Conservation (phyloP, 345 rosid species). For the Aethionema arabicum region DNA sequence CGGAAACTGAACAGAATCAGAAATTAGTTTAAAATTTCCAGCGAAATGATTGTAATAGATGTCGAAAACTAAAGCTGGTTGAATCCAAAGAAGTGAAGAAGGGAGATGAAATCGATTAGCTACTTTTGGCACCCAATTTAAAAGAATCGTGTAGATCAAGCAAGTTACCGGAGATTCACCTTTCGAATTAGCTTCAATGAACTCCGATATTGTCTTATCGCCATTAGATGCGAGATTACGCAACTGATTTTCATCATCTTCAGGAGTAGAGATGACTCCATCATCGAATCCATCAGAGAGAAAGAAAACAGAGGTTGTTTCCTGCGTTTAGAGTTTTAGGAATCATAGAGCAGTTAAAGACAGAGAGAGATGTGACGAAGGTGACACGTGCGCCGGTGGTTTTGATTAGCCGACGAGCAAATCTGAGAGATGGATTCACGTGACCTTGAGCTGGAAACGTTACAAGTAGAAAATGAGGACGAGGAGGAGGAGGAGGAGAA, state of each 20-base stretch:
- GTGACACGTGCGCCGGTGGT: constrained; percentile 51
- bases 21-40: constrained; percentile 34
- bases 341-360: constrained; percentile 39
- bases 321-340: constrained; percentile 18
- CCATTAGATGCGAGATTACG: constrained; percentile 32
- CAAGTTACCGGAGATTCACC: constrained; percentile 36
- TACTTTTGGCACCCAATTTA: constrained; percentile 56
- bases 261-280: constrained; percentile 35
- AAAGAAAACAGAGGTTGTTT: constrained; percentile 50
- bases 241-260: constrained; percentile 9
- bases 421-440: constrained; percentile 67
- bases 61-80: constrained; percentile 60
- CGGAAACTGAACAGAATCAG: constrained; percentile 36
- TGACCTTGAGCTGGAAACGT: constrained; percentile 67
- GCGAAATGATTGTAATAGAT: constrained; percentile 54
- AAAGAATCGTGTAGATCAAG: constrained; percentile 42
- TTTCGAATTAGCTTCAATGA: constrained; percentile 28
- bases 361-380: constrained; percentile 41
- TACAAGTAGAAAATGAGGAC: constrained; percentile 51
- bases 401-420: constrained; percentile 52
- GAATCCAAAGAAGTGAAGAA: constrained; percentile 58
- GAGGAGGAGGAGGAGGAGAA: no score
- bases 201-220: constrained; percentile 17
- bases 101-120: constrained; percentile 51
- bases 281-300: constrained; percentile 67